These are phyloP conservation scores for Gleditsia sinensis DNA, from an alignment of 306 rosid species.

Conservation along the genomic window DNA sequence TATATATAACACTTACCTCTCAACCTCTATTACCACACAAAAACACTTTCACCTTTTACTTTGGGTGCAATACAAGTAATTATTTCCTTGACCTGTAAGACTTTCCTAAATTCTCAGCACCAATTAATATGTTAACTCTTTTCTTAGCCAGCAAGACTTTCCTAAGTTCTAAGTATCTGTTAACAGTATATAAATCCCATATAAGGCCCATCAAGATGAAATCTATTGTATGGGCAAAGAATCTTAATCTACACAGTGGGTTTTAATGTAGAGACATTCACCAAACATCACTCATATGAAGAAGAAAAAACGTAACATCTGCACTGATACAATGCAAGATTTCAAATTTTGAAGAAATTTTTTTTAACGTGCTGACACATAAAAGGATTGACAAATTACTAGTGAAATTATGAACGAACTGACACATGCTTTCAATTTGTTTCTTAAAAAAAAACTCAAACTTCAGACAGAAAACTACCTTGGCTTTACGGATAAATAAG, in stretches of 20 bases:
- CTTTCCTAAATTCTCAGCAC: too few species aligned
- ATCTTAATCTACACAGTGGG: background rate
- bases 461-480: constrained; percentile 53
- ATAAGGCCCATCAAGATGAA: background rate
- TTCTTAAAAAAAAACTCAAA: background rate
- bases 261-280: background rate
- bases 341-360: background rate
- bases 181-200: background rate
- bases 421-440: constrained; percentile 17
- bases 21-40: too few species aligned
- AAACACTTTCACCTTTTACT: too few species aligned
- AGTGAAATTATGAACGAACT: background rate
- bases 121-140: too few species aligned
- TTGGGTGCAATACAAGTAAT: too few species aligned
- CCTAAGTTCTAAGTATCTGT: too few species aligned
- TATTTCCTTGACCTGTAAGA: too few species aligned
- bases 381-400: constrained; percentile 12
- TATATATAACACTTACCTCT: too few species aligned
- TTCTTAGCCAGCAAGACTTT: too few species aligned
- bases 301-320: constrained; percentile 23
- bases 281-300: constrained; percentile 1
- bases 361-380: background rate
- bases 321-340: constrained; percentile 1
- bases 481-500: constrained; percentile 83
- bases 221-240: background rate